These are phyloP conservation scores for Pouteria glomerata DNA, from an alignment of 148 eudicot genomes.

Conservation along the genomic window DNA sequence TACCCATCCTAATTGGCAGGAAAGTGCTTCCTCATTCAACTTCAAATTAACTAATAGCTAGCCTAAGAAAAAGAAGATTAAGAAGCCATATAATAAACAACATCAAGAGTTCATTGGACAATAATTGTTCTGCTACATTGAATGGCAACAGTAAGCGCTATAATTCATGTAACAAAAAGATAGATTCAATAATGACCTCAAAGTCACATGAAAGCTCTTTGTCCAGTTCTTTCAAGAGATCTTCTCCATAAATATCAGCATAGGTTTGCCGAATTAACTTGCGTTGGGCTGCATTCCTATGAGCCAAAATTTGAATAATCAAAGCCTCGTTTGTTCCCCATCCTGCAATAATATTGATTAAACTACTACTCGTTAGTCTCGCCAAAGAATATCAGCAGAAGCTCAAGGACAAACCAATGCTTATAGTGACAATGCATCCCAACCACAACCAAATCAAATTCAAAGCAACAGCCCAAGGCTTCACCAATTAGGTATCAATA, in stretches of 20 bases:
- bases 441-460: background rate
- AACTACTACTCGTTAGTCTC: background rate
- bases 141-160: background rate
- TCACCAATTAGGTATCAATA: too few relatives aligned
- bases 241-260: slow-evolving; percentile 56
- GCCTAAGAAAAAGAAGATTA: background rate
- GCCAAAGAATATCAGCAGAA: slow-evolving; percentile 1
- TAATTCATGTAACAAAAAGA: background rate
- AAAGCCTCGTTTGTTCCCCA: slow-evolving; percentile 92
- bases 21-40: slow-evolving; percentile 2
- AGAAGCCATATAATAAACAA: background rate
- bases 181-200: slow-evolving; percentile 40
- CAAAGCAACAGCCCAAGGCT: background rate
- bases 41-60: background rate
- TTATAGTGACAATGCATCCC: background rate
- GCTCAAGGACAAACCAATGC: background rate
- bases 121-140: background rate
- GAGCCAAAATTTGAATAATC: slow-evolving; percentile 71
- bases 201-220: slow-evolving; percentile 79
- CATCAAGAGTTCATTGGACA: background rate
- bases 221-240: slow-evolving; percentile 68
- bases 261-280: slow-evolving; percentile 62
- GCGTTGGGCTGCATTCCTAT: slow-evolving; percentile 77
- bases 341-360: slow-evolving; percentile 38
- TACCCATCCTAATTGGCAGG: background rate